Base-by-base conservation (phyloP, 345 rosid species). In the Cardiospermum halicacabum region DNA sequence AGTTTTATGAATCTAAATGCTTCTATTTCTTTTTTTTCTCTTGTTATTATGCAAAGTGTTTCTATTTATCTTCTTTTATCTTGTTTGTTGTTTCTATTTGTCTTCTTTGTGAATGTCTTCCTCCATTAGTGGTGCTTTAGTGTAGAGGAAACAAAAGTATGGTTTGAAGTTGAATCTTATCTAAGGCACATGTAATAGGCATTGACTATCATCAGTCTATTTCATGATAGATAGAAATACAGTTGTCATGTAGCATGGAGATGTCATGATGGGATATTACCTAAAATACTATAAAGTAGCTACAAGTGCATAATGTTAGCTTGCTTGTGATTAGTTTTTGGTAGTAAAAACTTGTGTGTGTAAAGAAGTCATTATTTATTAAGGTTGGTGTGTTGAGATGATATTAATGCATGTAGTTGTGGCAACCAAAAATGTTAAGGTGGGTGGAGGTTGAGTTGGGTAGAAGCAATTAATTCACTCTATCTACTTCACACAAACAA, bases 381-480 rank as follows among this genome's bases (percentile, higher is more conserved):
- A 56, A 49, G 30, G 65, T 55, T 22, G 71, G 73, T 65, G 49
- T 5, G 77, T 50, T 75, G 69, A 56, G 84, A 71, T 69, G 68
- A 62, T 69, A 72, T 80, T 65, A 82, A 78, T 82, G 83, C 66
- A 49, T 78, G 57, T 64, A 58, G 82, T 68, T 74, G 80, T 12
- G 16, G 47, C 84, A 71, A 70, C 78, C 42, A 62, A 28, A 40
- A 59, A 58, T 60, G 19, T 40, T 57, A 58, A 60, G 77, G 76
- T 72, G 73, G 87, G 74, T 73, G 80, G 73, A 3, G 6, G 80
- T 74, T 80, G 78, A 7, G 51, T 64, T 51, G 76, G 80, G 61
- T 56, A 21, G 73, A 40, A 55, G 78, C 82, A 73, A 80, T 82
- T 73, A 80, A 78, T 69, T 79, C n/a, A n/a, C n/a, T n/a, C 69